Evolutionary conservation across 2,329 filamentous ascomycete genomes (phyloP), one percentile per base, ranked within the genome.

Genomic region (Cercospora citrullina): DNA sequence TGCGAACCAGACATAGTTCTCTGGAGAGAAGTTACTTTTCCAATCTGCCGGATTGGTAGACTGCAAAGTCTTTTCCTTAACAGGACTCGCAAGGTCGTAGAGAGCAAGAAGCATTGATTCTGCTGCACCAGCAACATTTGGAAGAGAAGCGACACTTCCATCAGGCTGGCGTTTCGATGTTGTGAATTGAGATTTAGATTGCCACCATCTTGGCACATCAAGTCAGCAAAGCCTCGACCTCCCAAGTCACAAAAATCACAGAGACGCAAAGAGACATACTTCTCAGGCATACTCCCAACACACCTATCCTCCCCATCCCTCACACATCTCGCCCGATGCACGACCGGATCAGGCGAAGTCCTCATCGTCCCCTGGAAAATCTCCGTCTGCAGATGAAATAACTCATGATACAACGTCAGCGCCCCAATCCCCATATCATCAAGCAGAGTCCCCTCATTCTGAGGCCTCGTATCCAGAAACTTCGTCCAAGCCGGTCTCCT

Each of bases 1-100:
- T 1, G 53, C 66, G 53, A 68, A 64, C 60, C 66, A 68, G 6
- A 36, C 66, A 57, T 64, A 68, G 28, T 61, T 68, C 39, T 68
- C 66, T 30, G 61, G 61, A n/a, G 48, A 60, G 33, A 60, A 64
- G 3, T 55, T 30, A 4, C 26, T 51, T 10, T 51, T 1, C 45
- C 45, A 51, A 5, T 3, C 45, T 23, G 45, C 3, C 5, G 45
- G 45, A 26, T 51, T 12, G 0, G 45, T 51, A 23, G 45, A 23
- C 21, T 51, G 45, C 18, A 51, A 2, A 14, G 45, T 51, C 18
- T 23, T 23, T 0, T 51, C 45, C 2, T 14, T 26, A 5, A 51
- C 45, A 12, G 45, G 45, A 51, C 45, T 51, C 5, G 45, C 45
- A 10, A 51, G 9, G 14, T 51, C 45, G 21, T 51, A 51, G 2